phyloP scores from a whole-genome alignment of 108 stramenopile genomes.

The Skeletonema costatum region DNA sequence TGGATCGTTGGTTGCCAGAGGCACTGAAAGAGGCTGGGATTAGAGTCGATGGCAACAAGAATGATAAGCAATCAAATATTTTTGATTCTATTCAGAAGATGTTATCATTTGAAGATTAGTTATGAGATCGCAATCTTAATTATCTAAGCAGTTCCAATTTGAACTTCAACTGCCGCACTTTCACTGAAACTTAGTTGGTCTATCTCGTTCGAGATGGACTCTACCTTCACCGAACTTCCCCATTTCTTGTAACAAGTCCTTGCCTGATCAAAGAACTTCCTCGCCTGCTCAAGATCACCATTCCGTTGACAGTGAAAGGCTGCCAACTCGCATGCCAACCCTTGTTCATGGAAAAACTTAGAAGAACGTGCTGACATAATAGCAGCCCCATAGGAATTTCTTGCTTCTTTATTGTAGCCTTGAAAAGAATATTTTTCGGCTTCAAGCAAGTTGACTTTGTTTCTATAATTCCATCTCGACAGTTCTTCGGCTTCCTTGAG shows the following conservation, averaged over 20 bases:
- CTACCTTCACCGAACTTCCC: slow-evolving; percentile 21
- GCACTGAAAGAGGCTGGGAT: slow-evolving; percentile 42
- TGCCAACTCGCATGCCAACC: slow-evolving; percentile 25
- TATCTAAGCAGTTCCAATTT: not conserved
- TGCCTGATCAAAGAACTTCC: slow-evolving; percentile 20
- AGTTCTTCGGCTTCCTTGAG: slow-evolving; percentile 1
- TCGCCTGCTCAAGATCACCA: slow-evolving; percentile 1
- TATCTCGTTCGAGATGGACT: slow-evolving; percentile 10
- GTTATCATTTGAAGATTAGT: not conserved
- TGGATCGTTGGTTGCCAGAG: slow-evolving; percentile 77
- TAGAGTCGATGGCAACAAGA: not conserved
- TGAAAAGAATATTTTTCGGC: slow-evolving; percentile 20
- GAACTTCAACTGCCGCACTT: not conserved
- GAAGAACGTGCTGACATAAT: slow-evolving; percentile 11
- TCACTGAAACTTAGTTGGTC: not conserved
- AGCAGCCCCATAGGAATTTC: slow-evolving; percentile 11
- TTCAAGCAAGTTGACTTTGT: slow-evolving; percentile 22
- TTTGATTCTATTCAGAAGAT: not conserved
- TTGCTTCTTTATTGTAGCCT: slow-evolving; percentile 9
- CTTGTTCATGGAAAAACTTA: slow-evolving; percentile 29
- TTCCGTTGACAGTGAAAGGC: slow-evolving; percentile 12
- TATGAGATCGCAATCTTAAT: not conserved
- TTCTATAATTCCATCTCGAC: slow-evolving; percentile 28
- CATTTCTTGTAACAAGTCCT: slow-evolving; percentile 18
- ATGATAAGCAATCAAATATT: not conserved